Evolutionary conservation across 2,329 filamentous ascomycete species (phyloP).

Genomic region (Aspergillus sergii): DNA sequence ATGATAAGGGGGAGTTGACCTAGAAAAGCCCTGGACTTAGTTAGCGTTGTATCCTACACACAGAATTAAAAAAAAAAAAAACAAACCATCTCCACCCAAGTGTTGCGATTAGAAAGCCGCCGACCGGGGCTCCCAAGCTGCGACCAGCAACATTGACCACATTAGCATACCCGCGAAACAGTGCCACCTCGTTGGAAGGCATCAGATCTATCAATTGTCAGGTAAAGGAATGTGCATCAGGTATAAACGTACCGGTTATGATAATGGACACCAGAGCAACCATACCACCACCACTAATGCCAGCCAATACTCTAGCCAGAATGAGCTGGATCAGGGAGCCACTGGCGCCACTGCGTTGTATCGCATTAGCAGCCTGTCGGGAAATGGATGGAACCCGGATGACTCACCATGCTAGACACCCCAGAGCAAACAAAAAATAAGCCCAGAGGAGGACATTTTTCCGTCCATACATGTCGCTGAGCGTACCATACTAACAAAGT

Average conservation of each 20-base stretch:
- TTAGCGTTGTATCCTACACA: background rate
- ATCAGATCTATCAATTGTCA: slow-evolving; percentile 39
- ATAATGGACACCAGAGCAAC: slow-evolving; percentile 43
- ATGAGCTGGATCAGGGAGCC: slow-evolving; percentile 28
- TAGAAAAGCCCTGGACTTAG: slow-evolving; percentile 2
- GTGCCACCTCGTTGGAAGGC: slow-evolving; percentile 46
- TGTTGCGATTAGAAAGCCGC: slow-evolving; percentile 69
- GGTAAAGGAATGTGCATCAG: no score
- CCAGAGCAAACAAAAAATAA: slow-evolving; percentile 31
- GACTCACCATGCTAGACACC: slow-evolving; percentile 24
- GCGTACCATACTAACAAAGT: slow-evolving; percentile 43
- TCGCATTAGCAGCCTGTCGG: background rate
- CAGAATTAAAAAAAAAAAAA: no score
- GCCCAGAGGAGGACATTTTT: slow-evolving; percentile 42
- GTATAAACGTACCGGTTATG: slow-evolving; percentile 27
- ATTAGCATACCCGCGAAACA: slow-evolving; percentile 50
- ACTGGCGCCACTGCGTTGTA: slow-evolving; percentile 2
- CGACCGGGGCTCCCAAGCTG: slow-evolving; percentile 65
- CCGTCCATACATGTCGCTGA: slow-evolving; percentile 50
- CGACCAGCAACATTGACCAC: slow-evolving; percentile 46
- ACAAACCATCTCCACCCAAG: slow-evolving; percentile 69
- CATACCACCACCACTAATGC: slow-evolving; percentile 43
- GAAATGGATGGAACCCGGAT: no score
- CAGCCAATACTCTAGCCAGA: slow-evolving; percentile 38
- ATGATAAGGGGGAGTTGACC: slow-evolving; percentile 5